Conservation (phyloP, 257 asterid genomes). For the Scutellaria baicalensis region DNA sequence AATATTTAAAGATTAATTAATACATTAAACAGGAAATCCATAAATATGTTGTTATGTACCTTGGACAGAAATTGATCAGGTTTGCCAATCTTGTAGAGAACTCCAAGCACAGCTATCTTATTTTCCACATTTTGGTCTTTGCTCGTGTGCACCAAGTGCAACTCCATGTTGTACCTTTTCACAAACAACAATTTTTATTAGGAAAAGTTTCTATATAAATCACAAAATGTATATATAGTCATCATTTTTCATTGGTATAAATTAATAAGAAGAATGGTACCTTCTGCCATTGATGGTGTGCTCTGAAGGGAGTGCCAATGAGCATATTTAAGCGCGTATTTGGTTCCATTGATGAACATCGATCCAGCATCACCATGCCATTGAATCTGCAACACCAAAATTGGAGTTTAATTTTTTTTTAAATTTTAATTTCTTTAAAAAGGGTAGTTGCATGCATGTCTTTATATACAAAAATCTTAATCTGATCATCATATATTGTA, state of each 20-base stretch:
- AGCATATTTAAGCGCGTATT: constrained; percentile 39
- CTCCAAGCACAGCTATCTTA: constrained; percentile 40
- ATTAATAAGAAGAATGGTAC: neutral
- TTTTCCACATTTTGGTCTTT: constrained; percentile 23
- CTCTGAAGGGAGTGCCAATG: constrained; percentile 92
- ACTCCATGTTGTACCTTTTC: constrained; percentile 54
- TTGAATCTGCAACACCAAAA: constrained; percentile 26
- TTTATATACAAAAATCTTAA: neutral
- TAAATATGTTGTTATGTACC: constrained; percentile 26
- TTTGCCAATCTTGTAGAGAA: constrained; percentile 51
- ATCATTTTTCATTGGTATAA: too few relatives aligned
- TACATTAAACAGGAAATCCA: too few relatives aligned
- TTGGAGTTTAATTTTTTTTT: too few relatives aligned
- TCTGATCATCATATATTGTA: neutral
- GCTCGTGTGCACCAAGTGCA: constrained; percentile 60
- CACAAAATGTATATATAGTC: neutral
- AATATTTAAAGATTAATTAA: too few relatives aligned
- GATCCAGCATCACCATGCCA: constrained; percentile 67
- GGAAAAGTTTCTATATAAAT: too few relatives aligned
- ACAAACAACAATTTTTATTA: neutral
- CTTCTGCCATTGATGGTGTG: constrained; percentile 63
- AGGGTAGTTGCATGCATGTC: neutral
- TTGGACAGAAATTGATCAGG: constrained; percentile 52
- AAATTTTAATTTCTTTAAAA: too few relatives aligned
- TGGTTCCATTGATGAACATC: constrained; percentile 26